phyloP scores from a whole-genome alignment of 2,329 filamentous ascomycete genomes.

The Fusarium robinianum region DNA sequence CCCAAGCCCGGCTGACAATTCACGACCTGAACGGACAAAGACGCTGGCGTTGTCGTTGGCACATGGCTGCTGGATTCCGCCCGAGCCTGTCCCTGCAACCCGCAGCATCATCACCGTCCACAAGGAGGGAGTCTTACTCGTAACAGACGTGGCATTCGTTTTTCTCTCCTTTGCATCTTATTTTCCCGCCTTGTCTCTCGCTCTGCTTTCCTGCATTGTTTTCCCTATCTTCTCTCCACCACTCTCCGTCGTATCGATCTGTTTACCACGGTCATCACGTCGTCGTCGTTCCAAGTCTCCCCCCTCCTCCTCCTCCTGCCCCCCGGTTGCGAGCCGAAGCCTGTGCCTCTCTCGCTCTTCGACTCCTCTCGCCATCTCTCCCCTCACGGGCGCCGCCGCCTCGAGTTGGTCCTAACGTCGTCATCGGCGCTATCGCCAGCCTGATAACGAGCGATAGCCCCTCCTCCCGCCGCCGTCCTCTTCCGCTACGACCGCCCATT shows the following conservation, averaged over 20 bases:
- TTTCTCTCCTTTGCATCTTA: slow-evolving; percentile 23
- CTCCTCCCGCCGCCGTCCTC: slow-evolving; percentile 25
- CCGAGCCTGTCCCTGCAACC: slow-evolving; percentile 34
- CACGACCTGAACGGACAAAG: slow-evolving; percentile 28
- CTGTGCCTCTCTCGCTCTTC: slow-evolving; percentile 11
- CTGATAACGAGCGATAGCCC: slow-evolving; percentile 36
- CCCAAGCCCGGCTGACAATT: slow-evolving; percentile 16
- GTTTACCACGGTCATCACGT: no score
- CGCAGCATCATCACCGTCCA: slow-evolving; percentile 33
- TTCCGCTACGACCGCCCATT: slow-evolving; percentile 3
- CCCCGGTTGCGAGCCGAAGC: slow-evolving; percentile 1
- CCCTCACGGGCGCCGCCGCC: slow-evolving; percentile 28
- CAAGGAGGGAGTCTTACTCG: slow-evolving; percentile 31
- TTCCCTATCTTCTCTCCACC: no score
- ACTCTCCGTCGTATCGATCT: no score
- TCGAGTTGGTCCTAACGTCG: slow-evolving; percentile 32
- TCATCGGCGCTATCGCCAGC: slow-evolving; percentile 38
- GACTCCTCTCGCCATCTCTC: slow-evolving; percentile 19
- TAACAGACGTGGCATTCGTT: slow-evolving; percentile 36
- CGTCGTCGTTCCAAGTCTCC: not conserved
- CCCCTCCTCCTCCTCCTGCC: slow-evolving; percentile 2
- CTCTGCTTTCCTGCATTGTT: slow-evolving; percentile 19
- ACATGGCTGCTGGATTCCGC: slow-evolving; percentile 34
- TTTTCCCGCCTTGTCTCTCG: slow-evolving; percentile 22
- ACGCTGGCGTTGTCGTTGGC: no score